These are phyloP conservation scores for Cordyceps javanica DNA, from an alignment of 2,329 filamentous ascomycete genomes.

Conservation along the genomic window DNA sequence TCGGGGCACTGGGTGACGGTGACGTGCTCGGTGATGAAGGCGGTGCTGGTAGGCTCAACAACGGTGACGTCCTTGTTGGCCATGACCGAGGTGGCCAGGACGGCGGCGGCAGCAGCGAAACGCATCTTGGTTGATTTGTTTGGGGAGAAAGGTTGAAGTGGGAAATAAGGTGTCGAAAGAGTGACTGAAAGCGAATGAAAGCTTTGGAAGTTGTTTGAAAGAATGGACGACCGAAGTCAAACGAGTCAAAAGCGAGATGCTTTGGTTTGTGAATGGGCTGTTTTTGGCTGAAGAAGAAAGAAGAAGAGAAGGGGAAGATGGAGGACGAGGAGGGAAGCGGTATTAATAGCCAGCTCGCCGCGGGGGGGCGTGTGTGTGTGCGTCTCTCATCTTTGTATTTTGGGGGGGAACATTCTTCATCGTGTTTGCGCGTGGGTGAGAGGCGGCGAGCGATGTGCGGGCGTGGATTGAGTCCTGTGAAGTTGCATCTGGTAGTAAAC, in stretches of 20 bases:
- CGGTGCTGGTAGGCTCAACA: conserved; percentile 32
- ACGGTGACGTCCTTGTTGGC: conserved; percentile 23
- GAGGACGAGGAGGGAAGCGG: conserved; percentile 30
- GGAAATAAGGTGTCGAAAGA: conserved; percentile 24
- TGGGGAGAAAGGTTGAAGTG: conserved; percentile 25
- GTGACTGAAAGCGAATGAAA: conserved; percentile 21
- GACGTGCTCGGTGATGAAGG: conserved; percentile 52
- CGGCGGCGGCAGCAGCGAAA: conserved; percentile 47
- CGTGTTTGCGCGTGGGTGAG: too few species aligned
- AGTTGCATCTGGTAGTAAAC: background rate
- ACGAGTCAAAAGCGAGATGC: conserved; percentile 33
- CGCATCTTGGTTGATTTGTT: conserved; percentile 50
- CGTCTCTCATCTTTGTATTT: background rate
- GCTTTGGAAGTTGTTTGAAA: conserved; percentile 35
- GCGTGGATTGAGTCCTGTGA: background rate
- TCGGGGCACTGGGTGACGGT: conserved; percentile 58
- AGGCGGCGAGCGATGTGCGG: background rate
- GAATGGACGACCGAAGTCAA: conserved; percentile 55
- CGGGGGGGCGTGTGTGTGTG: background rate
- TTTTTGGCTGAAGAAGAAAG: conserved; percentile 36
- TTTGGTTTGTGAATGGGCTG: conserved; percentile 33
- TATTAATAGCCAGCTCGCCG: conserved; percentile 38
- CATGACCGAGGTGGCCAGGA: conserved; percentile 36
- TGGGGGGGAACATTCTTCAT: background rate
- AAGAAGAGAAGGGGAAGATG: conserved; percentile 21